Evolutionary conservation across 1,284 basidiomycete species (phyloP).

Genomic region (Ganoderma leucocontextum): DNA sequence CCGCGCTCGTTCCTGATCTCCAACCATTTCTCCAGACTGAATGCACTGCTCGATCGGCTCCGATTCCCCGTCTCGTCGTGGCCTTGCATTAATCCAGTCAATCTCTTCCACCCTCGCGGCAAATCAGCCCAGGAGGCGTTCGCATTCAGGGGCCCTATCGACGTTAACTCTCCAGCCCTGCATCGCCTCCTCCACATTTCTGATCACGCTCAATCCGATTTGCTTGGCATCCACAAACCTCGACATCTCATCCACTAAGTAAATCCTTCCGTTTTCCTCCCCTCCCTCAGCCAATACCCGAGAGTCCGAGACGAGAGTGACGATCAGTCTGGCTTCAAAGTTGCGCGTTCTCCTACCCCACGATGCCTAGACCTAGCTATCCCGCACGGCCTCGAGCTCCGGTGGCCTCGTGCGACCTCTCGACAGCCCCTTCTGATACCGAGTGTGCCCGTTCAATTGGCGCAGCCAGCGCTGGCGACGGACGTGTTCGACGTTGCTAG

Average conservation of each 20-base stretch:
- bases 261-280: too few relatives aligned
- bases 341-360: neutral
- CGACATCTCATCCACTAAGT: too few relatives aligned
- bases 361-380: neutral
- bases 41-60: neutral
- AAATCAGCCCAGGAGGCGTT: neutral
- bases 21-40: neutral
- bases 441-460: neutral
- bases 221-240: neutral
- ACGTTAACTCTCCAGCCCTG: neutral
- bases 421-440: neutral
- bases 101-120: neutral
- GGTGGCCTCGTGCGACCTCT: neutral
- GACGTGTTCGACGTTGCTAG: neutral
- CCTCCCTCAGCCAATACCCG: too few relatives aligned
- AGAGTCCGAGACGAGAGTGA: too few relatives aligned
- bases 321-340: too few relatives aligned
- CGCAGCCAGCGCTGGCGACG: neutral
- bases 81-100: neutral
- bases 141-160: neutral
- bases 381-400: neutral
- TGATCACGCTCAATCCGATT: neutral
- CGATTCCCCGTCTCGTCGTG: neutral
- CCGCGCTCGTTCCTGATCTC: slow-evolving; percentile 3
- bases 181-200: neutral